Base-by-base conservation (phyloP, 495 filamentous ascomycete genomes). In the Aspergillus taichungensis region DNA sequence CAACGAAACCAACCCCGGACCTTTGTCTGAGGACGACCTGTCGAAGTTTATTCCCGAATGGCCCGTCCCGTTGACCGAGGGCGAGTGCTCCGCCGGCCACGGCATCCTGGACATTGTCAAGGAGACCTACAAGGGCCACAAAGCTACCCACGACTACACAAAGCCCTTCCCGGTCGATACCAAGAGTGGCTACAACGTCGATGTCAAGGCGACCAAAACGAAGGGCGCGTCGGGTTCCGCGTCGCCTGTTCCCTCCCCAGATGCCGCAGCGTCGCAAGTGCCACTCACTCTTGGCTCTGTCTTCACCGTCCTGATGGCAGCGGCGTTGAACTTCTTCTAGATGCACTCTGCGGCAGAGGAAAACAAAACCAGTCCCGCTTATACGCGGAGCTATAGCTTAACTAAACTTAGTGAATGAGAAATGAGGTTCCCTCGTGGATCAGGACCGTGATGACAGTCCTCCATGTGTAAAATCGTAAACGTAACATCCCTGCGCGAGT, bases 1-100 rank as follows among this genome's bases (percentile, higher is more conserved):
- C 12, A 77, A 75, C 52, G 52, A 64, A 49, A 70, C 69, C 11
- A 71, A 71, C 51, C 69, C 70, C 27, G 73, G 73, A 2, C 73
- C 72, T 7, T 47, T 75, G 35, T 69, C 68, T n/a, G 49, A 47
- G 33, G 46, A 46, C 13, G 45, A 49, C 5, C 59, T 66, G 54
- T 63, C 66, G 8, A 45, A 61, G 29, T 69, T 56, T 47, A 52
- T 55, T 6, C 43, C 64, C 1, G 43, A 47, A 30, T 76, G 71
- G 71, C 61, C 73, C 0, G 52, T 57, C n/a, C 69, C 73, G 4
- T 40, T 62, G 30, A 68, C 60, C 7, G 55, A 57, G 13, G 69
- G 48, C 36, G 44, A 53, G 12, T 75, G 72, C 52, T 66, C 64
- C 29, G 68, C 71, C 41, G 71, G 72, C n/a, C 48, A 71, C 49